These are phyloP conservation scores for Taphrina pruni DNA, from an alignment of 1,139 yeast genomes.

Conservation along the genomic window DNA sequence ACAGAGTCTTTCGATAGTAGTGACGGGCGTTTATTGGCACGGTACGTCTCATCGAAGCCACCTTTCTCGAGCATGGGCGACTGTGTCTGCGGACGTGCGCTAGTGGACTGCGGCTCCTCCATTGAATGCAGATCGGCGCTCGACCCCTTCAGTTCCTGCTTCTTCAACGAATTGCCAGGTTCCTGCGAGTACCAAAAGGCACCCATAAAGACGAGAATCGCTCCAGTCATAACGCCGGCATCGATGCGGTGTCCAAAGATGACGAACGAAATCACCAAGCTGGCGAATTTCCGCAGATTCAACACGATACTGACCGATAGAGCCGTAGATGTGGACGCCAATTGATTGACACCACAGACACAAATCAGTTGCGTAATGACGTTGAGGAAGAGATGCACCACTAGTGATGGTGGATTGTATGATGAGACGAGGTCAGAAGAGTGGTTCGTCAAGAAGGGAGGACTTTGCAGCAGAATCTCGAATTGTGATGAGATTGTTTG, in stretches of 20 bases:
- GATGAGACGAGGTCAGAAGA: slow-evolving; percentile 7
- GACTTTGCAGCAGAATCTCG: slow-evolving; percentile 42
- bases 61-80: slow-evolving; percentile 15
- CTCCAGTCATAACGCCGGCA: slow-evolving; percentile 54
- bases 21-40: neutral
- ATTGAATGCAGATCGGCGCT: slow-evolving; percentile 11
- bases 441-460: slow-evolving; percentile 35
- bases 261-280: slow-evolving; percentile 62
- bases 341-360: slow-evolving; percentile 68
- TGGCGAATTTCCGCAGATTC: slow-evolving; percentile 65
- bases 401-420: slow-evolving; percentile 46
- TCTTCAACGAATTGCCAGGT: neutral
- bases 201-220: slow-evolving; percentile 52
- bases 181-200: slow-evolving; percentile 38
- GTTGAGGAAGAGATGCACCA: slow-evolving; percentile 55
- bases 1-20: neutral
- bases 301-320: slow-evolving; percentile 67
- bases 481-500: slow-evolving; percentile 48
- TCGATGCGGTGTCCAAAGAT: slow-evolving; percentile 53
- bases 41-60: slow-evolving; percentile 1
- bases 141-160: slow-evolving; percentile 4
- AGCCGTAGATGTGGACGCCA: slow-evolving; percentile 65
- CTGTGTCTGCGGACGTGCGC: neutral
- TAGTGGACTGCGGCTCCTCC: slow-evolving; percentile 7
- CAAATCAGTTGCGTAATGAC: slow-evolving; percentile 69